A percentile compares a stretch with the other conserved stretches of the same genome.
These are phyloP conservation scores for Sugiyamaella japonica DNA, from an alignment of 1,139 yeast species.

Conservation along the genomic window DNA sequence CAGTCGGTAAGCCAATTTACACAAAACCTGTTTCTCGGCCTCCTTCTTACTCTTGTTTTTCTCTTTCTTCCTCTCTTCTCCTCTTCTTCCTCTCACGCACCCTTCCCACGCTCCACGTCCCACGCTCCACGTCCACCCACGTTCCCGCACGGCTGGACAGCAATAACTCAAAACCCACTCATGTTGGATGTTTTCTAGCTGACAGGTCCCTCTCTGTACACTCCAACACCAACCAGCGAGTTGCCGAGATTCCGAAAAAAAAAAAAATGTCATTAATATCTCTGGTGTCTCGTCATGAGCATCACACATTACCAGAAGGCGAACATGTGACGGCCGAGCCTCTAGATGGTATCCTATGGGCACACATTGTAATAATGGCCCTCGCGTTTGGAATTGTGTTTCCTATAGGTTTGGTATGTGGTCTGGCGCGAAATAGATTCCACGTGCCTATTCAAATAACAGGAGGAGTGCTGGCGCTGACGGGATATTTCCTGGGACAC, in stretches of 20 bases:
- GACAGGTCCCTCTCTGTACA: background rate
- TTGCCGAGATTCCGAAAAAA: background rate
- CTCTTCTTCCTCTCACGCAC: too few relatives aligned
- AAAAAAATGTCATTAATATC: slow-evolving; percentile 6
- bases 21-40: too few relatives aligned
- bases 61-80: too few relatives aligned
- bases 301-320: slow-evolving; percentile 30
- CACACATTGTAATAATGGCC: slow-evolving; percentile 42
- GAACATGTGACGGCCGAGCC: slow-evolving; percentile 30
- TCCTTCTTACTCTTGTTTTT: too few relatives aligned
- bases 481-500: slow-evolving; percentile 45
- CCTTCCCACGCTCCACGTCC: too few relatives aligned
- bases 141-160: background rate
- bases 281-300: slow-evolving; percentile 28
- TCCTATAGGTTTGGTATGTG: slow-evolving; percentile 46
- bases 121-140: too few relatives aligned
- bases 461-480: slow-evolving; percentile 40
- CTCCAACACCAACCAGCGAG: background rate
- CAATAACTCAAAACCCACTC: too few relatives aligned
- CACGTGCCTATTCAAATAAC: slow-evolving; percentile 44
- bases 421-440: slow-evolving; percentile 41
- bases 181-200: background rate
- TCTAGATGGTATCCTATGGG: slow-evolving; percentile 35
- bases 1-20: too few relatives aligned
- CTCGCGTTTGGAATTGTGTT: slow-evolving; percentile 45